Percentiles rank a stretch among this genome's conserved stretches.
Conservation (phyloP, 1,139 yeast genomes). For the Groenewaldozyma sp. region DNA sequence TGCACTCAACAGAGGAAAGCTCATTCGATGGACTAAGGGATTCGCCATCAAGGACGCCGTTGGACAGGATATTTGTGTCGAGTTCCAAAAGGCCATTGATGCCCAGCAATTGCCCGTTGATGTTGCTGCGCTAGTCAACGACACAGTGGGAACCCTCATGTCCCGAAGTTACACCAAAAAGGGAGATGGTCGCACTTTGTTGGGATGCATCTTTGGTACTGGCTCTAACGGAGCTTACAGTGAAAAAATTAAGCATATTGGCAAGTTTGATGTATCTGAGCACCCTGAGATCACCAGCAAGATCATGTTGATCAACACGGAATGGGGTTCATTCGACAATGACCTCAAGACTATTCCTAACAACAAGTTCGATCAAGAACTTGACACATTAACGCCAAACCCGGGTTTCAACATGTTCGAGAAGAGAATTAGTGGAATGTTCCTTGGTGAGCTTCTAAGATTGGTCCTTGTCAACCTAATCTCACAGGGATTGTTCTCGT, state of each 20-base stretch:
- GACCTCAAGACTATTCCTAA: slow-evolving; percentile 60
- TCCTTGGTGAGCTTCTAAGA: slow-evolving; percentile 80
- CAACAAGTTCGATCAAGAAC: slow-evolving; percentile 60
- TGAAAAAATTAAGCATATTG: slow-evolving; percentile 62
- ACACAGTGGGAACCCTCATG: slow-evolving; percentile 86
- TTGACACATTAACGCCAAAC: slow-evolving; percentile 71
- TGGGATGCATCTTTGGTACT: slow-evolving; percentile 91
- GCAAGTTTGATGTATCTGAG: slow-evolving; percentile 48
- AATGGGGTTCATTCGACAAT: slow-evolving; percentile 96
- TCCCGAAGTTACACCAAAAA: slow-evolving; percentile 73
- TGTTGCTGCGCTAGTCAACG: slow-evolving; percentile 86
- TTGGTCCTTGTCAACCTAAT: slow-evolving; percentile 61
- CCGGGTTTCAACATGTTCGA: slow-evolving; percentile 85
- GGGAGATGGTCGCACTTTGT: slow-evolving; percentile 57
- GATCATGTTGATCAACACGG: slow-evolving; percentile 88
- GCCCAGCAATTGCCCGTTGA: slow-evolving; percentile 50
- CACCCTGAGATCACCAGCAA: slow-evolving; percentile 39
- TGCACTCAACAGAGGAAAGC: slow-evolving; percentile 62
- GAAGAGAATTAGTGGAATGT: slow-evolving; percentile 91
- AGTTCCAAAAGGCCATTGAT: slow-evolving; percentile 63
- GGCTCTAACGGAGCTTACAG: slow-evolving; percentile 94
- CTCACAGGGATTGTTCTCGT: slow-evolving; percentile 36
- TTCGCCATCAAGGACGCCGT: slow-evolving; percentile 78
- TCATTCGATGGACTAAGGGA: slow-evolving; percentile 94
- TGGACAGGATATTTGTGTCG: slow-evolving; percentile 67